Conservation (phyloP, 352 stramenopile genomes). For the Globisporangium nodosum region DNA sequence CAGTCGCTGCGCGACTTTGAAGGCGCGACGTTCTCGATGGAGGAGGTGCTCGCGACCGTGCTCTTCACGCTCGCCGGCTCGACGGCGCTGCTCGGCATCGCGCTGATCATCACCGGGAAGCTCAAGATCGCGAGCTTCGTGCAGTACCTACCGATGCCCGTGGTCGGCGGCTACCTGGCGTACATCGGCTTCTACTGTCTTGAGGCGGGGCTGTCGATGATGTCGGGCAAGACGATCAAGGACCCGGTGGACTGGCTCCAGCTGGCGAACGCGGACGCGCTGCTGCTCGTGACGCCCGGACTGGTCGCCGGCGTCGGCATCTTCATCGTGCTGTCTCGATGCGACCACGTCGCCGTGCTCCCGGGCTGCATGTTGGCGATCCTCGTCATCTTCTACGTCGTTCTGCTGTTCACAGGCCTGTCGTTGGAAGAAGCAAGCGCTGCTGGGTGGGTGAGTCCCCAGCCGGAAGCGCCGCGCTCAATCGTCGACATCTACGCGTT, state of each 20-base stretch:
- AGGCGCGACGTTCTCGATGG: constrained; percentile 62
- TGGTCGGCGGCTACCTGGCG: constrained; percentile 97
- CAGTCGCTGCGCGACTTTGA: constrained; percentile 58
- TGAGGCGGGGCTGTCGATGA: constrained; percentile 77
- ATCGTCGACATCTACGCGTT: constrained; percentile 77
- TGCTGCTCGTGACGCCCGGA: constrained; percentile 85
- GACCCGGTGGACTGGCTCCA: constrained; percentile 79
- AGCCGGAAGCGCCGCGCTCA: constrained; percentile 46
- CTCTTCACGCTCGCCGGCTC: constrained; percentile 91
- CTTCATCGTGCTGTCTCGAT: constrained; percentile 79
- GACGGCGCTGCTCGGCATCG: constrained; percentile 89
- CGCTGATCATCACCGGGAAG: constrained; percentile 93
- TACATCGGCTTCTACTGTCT: constrained; percentile 95
- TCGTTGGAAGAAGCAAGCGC: constrained; percentile 87
- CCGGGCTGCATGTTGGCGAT: constrained; percentile 87
- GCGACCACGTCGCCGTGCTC: constrained; percentile 80
- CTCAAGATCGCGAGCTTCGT: constrained; percentile 94
- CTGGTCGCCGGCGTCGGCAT: constrained; percentile 79
- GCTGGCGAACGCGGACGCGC: constrained; percentile 62
- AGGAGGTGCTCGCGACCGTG: constrained; percentile 89
- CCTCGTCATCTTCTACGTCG: constrained; percentile 78
- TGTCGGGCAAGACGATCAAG: constrained; percentile 90
- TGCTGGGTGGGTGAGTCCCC: constrained; percentile 89
- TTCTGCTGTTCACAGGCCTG: constrained; percentile 65
- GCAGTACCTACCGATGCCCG: constrained; percentile 96